Conservation (phyloP, 345 rosid species). For the Lumnitzera racemosa region DNA sequence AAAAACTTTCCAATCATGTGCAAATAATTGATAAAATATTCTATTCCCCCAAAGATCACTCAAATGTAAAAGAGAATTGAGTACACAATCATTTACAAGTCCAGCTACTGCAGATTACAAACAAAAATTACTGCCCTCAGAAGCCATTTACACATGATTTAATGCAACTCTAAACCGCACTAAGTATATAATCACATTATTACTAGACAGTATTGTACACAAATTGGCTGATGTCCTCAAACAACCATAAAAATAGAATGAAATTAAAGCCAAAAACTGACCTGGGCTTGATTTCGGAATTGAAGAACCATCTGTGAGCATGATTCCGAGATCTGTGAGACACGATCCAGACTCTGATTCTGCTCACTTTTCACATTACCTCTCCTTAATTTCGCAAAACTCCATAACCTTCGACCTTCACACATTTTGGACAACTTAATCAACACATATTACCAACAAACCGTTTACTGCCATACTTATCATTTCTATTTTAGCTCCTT, state of each 20-base stretch:
- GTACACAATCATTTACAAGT: background rate
- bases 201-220: too few relatives aligned
- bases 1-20: slow-evolving; percentile 9
- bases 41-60: slow-evolving; percentile 4
- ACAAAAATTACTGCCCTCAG: background rate
- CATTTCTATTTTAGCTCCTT: too few relatives aligned
- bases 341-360: slow-evolving; percentile 39
- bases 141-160: background rate
- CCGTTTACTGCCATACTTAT: too few relatives aligned
- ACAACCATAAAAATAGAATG: slow-evolving; percentile 2
- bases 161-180: background rate
- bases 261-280: slow-evolving; percentile 13
- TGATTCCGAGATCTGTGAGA: slow-evolving; percentile 58
- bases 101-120: background rate
- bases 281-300: slow-evolving; percentile 57
- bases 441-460: background rate
- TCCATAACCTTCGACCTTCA: slow-evolving; percentile 58
- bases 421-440: background rate
- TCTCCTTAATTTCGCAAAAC: slow-evolving; percentile 37
- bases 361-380: slow-evolving; percentile 37
- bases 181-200: too few relatives aligned
- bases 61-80: background rate
- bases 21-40: slow-evolving; percentile 14
- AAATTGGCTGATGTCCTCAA: background rate
- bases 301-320: slow-evolving; percentile 72